phyloP scores from a whole-genome alignment of 257 asterid genomes.

The Forsythia viridissima region DNA sequence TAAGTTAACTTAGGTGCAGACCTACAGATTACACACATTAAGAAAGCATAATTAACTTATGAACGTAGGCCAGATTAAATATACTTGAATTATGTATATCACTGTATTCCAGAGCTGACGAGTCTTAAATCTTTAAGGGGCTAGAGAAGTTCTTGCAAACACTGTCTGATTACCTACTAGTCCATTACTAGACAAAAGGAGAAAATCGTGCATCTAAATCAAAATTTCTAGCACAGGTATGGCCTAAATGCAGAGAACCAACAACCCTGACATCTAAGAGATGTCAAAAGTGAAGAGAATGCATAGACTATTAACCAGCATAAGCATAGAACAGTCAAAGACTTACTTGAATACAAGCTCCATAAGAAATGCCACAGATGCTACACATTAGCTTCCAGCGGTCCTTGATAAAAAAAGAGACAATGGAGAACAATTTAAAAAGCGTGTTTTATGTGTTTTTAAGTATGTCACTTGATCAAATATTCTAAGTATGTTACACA shows the following conservation, averaged over 20 bases:
- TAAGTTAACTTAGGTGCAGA: not conserved
- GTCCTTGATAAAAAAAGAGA: slow-evolving; percentile 53
- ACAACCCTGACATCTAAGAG: not conserved
- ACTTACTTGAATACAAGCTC: slow-evolving; percentile 97
- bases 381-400: slow-evolving; percentile 98
- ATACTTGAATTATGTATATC: not conserved
- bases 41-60: not conserved
- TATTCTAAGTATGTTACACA: not conserved
- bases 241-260: not conserved
- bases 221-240: not conserved
- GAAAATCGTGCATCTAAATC: not conserved
- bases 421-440: slow-evolving; percentile 6
- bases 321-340: not conserved
- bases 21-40: not conserved
- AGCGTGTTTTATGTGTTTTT: not conserved
- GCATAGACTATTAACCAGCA: not conserved
- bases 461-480: slow-evolving; percentile 12
- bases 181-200: not conserved
- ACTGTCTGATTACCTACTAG: not conserved
- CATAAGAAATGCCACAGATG: slow-evolving; percentile 92
- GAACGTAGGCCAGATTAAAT: not conserved
- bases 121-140: not conserved
- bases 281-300: not conserved
- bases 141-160: not conserved
- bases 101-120: not conserved